Evolutionary conservation across 2,329 filamentous ascomycete species (phyloP), one percentile per base, ranked within the genome.

Genomic region (Bertia moriformis): DNA sequence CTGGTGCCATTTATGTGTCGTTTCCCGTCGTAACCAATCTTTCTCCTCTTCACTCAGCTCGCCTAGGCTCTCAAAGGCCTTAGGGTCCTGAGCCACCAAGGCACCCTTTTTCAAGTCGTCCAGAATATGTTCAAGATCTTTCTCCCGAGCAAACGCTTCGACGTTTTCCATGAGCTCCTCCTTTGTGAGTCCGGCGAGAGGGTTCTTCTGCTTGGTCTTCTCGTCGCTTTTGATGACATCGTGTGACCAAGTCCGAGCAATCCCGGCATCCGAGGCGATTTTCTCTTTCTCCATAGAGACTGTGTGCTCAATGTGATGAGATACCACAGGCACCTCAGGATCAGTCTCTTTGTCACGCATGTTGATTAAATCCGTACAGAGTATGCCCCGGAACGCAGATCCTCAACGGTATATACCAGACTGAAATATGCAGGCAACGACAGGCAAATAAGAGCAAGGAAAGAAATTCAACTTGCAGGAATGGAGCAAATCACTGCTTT

Each of bases 151-250:
- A 49, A 77, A 79, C 0, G 56, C 50, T 33, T 70, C 61, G 2
- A 78, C 73, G 43, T 73, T 61, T 15, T 56, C 52, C 29, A 78
- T 52, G 13, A 80, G 62, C 39, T 66, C 54, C 1, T 67, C 59
- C 19, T 64, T 61, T 2, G 67, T 60, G 4, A 78, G 61, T 0
- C 64, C 68, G 2, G 59, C 64, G 3, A 80, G 58, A 10, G 69
- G 69, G 30, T 78, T 78, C 32, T 35, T 35, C 10, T 10, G 10
- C 15, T 17, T 35, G 17, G 32, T 35, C 10, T 10, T 29, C 24
- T 10, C n/a, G 24, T 10, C n/a, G 24, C 24, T 29, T 29, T 29
- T 29, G 24, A 10, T n/a, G 10, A 29, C n/a, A 29, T 29, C 24
- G 24, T n/a, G 24, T 10, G 24, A 10, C 24, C 24, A 29, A 10